Conservation (phyloP, 139 green algal genomes). For the Yamagishiella unicocca region DNA sequence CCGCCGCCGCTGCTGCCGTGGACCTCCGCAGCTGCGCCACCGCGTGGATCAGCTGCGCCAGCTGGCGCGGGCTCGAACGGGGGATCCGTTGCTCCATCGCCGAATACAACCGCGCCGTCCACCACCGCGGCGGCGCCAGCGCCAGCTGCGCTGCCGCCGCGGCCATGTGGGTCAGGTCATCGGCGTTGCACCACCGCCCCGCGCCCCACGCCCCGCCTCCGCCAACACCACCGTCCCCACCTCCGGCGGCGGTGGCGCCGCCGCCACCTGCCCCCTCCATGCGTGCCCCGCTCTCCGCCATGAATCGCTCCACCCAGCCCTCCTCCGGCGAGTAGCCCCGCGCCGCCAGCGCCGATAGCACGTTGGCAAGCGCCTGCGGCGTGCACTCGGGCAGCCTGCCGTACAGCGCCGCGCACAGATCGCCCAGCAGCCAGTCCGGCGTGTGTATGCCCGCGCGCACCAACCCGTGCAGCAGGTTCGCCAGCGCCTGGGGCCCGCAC, state of each 20-base stretch:
- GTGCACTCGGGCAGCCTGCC: constrained; percentile 8
- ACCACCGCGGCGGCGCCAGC: constrained; percentile 34
- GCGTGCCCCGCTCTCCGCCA: not conserved
- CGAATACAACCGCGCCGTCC: not conserved
- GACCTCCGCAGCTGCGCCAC: constrained; percentile 4
- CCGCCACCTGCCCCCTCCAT: not conserved
- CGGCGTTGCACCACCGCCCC: constrained; percentile 1
- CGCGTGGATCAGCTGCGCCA: constrained; percentile 28
- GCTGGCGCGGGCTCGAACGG: not conserved
- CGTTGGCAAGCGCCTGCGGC: constrained; percentile 36
- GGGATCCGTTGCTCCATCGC: not conserved
- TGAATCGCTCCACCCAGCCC: constrained; percentile 33
- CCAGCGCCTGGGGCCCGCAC: not conserved
- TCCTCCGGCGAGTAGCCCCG: not conserved
- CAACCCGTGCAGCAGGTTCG: constrained; percentile 28
- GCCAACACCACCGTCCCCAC: not conserved
- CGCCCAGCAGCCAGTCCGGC: constrained; percentile 31
- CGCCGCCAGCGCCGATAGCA: constrained; percentile 32
- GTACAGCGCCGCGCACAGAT: constrained; percentile 30
- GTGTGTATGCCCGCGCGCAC: not conserved
- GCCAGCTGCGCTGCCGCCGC: constrained; percentile 18
- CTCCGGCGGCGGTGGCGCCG: not conserved
- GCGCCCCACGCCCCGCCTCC: not conserved
- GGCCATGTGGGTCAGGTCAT: constrained; percentile 31
- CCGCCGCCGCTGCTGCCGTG: not conserved